These are phyloP conservation scores for Mitosporidium daphniae DNA, from an alignment of 371 early-diverging fungal genomes.

Conservation along the genomic window DNA sequence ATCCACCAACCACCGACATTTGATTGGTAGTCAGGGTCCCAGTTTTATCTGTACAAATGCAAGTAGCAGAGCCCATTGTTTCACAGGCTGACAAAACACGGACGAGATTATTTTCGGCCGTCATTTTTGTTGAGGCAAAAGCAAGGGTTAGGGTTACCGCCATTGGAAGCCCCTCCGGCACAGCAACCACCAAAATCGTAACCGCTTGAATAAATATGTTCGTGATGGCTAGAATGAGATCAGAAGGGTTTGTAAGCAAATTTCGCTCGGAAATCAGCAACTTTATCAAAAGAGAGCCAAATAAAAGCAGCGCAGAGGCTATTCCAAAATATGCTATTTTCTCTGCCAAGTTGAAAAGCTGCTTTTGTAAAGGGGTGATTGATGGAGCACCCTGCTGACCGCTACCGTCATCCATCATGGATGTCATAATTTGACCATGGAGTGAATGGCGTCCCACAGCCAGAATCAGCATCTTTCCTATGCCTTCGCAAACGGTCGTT, in stretches of 20 bases:
- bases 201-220: conserved; percentile 21
- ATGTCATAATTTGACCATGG: conserved; percentile 27
- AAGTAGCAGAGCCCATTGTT: conserved; percentile 81
- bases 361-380: conserved; percentile 58
- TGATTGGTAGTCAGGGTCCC: conserved; percentile 72
- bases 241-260: not conserved
- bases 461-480: conserved; percentile 34
- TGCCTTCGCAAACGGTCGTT: conserved; percentile 47
- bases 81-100: conserved; percentile 68
- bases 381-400: conserved; percentile 4
- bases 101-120: conserved; percentile 59
- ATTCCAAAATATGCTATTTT: conserved; percentile 59
- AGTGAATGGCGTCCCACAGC: conserved; percentile 41
- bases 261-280: conserved; percentile 7
- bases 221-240: conserved; percentile 2
- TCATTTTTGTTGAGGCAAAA: conserved; percentile 59
- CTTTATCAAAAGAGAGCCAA: conserved; percentile 29
- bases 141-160: conserved; percentile 81
- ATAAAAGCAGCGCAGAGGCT: conserved; percentile 27
- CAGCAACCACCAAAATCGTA: conserved; percentile 32
- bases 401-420: conserved; percentile 15
- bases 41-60: conserved; percentile 80
- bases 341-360: conserved; percentile 42
- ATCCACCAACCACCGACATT: conserved; percentile 44
- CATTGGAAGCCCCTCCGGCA: conserved; percentile 93